phyloP scores from a whole-genome alignment of 2,329 filamentous ascomycete species.

The Macrophomina pseudophaseolina region DNA sequence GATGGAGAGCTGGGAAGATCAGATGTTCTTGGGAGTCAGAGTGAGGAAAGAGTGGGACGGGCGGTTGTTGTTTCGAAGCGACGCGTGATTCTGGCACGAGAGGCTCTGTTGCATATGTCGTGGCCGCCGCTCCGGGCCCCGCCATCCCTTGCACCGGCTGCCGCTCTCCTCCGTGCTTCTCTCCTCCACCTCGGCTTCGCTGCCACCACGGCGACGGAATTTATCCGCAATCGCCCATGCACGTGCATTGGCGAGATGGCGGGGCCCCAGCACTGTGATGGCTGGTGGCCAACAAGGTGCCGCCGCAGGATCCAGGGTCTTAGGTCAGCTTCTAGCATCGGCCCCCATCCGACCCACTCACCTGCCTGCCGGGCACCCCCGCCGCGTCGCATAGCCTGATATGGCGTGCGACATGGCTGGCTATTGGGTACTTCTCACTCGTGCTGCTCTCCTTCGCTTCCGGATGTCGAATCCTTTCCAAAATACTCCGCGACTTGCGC shows the following conservation, averaged over 20 bases:
- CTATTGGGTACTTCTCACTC: neutral
- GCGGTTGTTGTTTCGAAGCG: neutral
- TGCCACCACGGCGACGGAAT: neutral
- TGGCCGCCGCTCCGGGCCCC: neutral
- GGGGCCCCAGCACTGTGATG: slow-evolving; percentile 8
- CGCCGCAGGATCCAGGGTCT: neutral
- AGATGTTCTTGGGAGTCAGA: neutral
- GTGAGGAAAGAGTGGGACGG: slow-evolving; percentile 1
- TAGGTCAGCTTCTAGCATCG: slow-evolving; percentile 3
- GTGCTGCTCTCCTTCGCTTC: neutral
- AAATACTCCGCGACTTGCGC: neutral
- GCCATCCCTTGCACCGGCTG: neutral
- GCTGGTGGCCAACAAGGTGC: neutral
- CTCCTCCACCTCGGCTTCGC: slow-evolving; percentile 16
- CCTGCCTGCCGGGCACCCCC: neutral
- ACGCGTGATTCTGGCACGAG: slow-evolving; percentile 18
- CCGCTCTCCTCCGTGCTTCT: neutral
- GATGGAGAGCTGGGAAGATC: neutral
- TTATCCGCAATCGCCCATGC: too few species aligned
- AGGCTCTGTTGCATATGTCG: neutral
- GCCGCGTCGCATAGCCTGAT: slow-evolving; percentile 3
- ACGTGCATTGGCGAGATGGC: neutral
- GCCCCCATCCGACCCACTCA: slow-evolving; percentile 6
- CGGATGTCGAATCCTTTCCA: neutral
- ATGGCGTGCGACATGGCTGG: slow-evolving; percentile 9